phyloP scores from a whole-genome alignment of 1,284 basidiomycete genomes.

The Coniferiporia sulphurascens region DNA sequence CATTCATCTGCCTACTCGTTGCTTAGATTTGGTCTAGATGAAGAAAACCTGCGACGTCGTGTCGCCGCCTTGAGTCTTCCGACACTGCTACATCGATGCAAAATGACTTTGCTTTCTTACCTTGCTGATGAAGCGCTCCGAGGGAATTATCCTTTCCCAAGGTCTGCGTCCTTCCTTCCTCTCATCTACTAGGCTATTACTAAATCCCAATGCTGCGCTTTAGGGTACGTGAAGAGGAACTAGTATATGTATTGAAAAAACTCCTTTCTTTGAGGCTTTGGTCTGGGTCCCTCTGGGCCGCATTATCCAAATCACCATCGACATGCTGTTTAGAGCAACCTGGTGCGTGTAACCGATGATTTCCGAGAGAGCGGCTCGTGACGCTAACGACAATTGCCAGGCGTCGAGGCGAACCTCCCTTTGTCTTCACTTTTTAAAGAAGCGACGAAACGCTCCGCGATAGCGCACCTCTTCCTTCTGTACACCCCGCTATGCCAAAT shows the following conservation, averaged over 20 bases:
- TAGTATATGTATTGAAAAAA: constrained; percentile 79
- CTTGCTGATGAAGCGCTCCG: constrained; percentile 79
- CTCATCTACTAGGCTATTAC: constrained; percentile 6
- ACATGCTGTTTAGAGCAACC: constrained; percentile 49
- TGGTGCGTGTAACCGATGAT: constrained; percentile 31
- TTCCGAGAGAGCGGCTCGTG: constrained; percentile 8
- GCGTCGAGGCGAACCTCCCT: constrained; percentile 39
- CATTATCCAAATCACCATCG: constrained; percentile 59
- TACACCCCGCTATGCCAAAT: constrained; percentile 78
- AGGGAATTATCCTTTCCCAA: constrained; percentile 79
- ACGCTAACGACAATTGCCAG: constrained; percentile 24
- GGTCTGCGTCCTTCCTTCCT: constrained; percentile 40
- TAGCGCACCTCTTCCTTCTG: constrained; percentile 82
- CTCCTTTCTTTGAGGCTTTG: constrained; percentile 66
- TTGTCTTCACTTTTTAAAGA: constrained; percentile 57
- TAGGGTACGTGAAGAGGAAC: constrained; percentile 85
- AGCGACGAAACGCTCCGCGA: constrained; percentile 62
- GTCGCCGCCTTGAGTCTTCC: constrained; percentile 70
- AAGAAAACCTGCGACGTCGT: constrained; percentile 52
- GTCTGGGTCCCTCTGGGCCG: constrained; percentile 72
- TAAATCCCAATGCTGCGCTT: background rate
- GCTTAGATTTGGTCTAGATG: constrained; percentile 37
- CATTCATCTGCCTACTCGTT: background rate
- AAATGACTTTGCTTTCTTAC: constrained; percentile 62
- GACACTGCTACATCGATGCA: constrained; percentile 69